A percentile compares a stretch with the other conserved stretches of the same genome.
Evolutionary conservation across 1,284 basidiomycete genomes (phyloP).

Genomic region (Ganoderma leucocontextum): DNA sequence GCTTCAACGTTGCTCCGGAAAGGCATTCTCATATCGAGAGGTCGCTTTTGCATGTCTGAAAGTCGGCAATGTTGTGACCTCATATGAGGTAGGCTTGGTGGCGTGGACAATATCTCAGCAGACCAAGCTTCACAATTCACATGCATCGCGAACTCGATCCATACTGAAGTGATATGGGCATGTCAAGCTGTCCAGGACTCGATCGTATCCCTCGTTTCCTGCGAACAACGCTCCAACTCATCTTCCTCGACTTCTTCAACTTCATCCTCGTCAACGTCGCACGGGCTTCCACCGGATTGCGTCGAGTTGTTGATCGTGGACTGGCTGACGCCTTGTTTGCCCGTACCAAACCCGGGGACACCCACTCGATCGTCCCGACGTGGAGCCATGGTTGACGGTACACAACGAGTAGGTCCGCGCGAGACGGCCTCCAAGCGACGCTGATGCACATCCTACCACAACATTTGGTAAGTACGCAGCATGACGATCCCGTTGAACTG

Average conservation of each 20-base stretch:
- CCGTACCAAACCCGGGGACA: too few species aligned
- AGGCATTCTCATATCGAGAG: background rate
- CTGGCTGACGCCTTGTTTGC: background rate
- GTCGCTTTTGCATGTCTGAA: background rate
- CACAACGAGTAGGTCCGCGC: background rate
- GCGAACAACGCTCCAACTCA: slow-evolving; percentile 39
- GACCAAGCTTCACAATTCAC: background rate
- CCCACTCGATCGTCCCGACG: background rate
- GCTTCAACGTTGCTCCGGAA: background rate
- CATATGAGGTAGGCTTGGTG: too few species aligned
- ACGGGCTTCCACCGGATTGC: background rate
- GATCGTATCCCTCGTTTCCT: slow-evolving; percentile 56
- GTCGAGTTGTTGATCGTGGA: background rate
- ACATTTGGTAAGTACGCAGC: background rate
- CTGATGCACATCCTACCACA: background rate
- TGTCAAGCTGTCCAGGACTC: slow-evolving; percentile 54
- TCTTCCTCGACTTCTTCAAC: slow-evolving; percentile 24
- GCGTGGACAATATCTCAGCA: background rate
- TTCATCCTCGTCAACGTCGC: background rate
- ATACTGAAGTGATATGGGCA: background rate
- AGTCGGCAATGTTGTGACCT: background rate
- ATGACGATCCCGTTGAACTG: too few species aligned
- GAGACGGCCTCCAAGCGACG: too few species aligned
- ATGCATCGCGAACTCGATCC: background rate
- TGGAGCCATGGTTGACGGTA: background rate